Conservation (phyloP, 805 yeast species). For the Kodamaea kaohsiungensis region DNA sequence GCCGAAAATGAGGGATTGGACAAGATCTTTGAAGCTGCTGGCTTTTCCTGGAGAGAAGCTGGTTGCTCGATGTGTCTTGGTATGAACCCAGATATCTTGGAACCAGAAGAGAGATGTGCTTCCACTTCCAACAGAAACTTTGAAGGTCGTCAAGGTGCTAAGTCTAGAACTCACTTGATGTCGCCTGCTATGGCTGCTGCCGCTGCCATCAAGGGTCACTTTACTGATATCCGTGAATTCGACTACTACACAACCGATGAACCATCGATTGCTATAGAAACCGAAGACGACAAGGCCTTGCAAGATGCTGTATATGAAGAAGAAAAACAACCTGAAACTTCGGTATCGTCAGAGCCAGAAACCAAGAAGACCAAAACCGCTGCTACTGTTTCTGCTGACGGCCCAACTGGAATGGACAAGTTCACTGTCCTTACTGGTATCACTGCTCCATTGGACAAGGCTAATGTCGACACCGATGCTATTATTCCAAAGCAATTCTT, state of each 20-base stretch:
- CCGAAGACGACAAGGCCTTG: conserved; percentile 53
- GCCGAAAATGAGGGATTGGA: conserved; percentile 96
- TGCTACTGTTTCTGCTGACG: conserved; percentile 15
- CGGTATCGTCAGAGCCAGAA: conserved; percentile 30
- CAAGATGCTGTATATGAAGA: conserved; percentile 73
- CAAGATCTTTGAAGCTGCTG: conserved; percentile 86
- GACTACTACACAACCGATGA: conserved; percentile 59
- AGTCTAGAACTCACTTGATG: conserved; percentile 94
- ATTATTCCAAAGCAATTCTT: conserved; percentile 98
- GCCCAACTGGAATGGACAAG: conserved; percentile 63
- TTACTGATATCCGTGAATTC: conserved; percentile 86
- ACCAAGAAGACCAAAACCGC: conserved; percentile 16
- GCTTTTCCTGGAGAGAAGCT: conserved; percentile 99
- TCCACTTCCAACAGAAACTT: conserved; percentile 98
- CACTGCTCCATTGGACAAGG: conserved; percentile 92
- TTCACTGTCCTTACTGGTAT: conserved; percentile 77
- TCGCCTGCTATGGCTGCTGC: conserved; percentile 99
- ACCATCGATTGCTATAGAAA: conserved; percentile 55
- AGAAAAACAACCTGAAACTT: conserved; percentile 57
- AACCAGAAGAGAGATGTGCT: conserved; percentile 97
- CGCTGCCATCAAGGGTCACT: conserved; percentile 89
- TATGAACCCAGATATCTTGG: conserved; percentile 97
- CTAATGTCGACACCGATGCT: conserved; percentile 97
- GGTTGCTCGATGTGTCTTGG: conserved; percentile 99
- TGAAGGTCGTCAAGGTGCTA: conserved; percentile 98